These are phyloP conservation scores for Thelonectria blattea DNA, from an alignment of 2,329 filamentous ascomycete species.

Conservation along the genomic window DNA sequence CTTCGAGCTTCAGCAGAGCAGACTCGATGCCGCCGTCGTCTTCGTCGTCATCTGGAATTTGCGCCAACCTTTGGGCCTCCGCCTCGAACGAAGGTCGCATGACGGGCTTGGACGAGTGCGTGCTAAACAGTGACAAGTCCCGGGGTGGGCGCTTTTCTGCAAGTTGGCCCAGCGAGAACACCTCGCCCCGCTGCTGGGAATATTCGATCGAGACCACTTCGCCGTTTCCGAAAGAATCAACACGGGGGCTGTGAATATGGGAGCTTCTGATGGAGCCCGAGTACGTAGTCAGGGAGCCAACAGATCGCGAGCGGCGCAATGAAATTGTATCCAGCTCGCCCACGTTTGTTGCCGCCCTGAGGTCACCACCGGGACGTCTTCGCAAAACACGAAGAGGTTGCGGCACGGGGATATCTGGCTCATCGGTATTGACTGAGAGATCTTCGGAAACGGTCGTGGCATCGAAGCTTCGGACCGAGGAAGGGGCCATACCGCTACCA, in stretches of 20 bases:
- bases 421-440: constrained; percentile 54
- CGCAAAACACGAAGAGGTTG: constrained; percentile 69
- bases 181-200: constrained; percentile 44
- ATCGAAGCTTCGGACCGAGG: constrained; percentile 65
- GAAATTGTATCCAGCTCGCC: constrained; percentile 61
- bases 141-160: constrained; percentile 56
- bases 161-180: constrained; percentile 65
- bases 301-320: constrained; percentile 61
- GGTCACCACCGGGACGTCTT: constrained; percentile 75
- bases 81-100: constrained; percentile 83
- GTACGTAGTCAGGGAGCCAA: constrained; percentile 65
- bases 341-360: constrained; percentile 71
- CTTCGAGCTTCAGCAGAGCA: constrained; percentile 90
- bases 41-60: constrained; percentile 83
- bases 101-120: constrained; percentile 65
- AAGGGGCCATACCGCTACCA: constrained; percentile 59
- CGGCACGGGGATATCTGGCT: constrained; percentile 48
- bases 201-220: constrained; percentile 31
- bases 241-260: constrained; percentile 53
- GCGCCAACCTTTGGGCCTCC: constrained; percentile 84
- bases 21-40: constrained; percentile 84
- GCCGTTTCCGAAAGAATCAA: constrained; percentile 36
- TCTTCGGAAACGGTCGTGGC: constrained; percentile 57
- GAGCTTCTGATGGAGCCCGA: constrained; percentile 67
- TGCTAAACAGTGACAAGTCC: constrained; percentile 63